phyloP scores from a whole-genome alignment of 257 asterid genomes.

The Oldenlandia corymbosa region DNA sequence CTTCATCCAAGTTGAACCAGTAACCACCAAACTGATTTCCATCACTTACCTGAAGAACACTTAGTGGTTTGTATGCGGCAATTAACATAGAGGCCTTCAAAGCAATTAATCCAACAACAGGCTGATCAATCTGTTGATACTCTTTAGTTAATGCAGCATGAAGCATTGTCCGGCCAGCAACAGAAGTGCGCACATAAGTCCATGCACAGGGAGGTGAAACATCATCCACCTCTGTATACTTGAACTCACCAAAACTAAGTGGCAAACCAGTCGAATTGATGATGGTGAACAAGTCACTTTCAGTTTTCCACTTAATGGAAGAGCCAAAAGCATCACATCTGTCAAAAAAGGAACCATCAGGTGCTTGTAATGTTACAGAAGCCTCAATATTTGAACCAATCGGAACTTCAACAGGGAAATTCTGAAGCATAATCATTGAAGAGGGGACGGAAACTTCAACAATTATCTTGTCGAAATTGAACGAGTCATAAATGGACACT shows the following conservation, averaged over 20 bases:
- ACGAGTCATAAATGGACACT: slow-evolving; percentile 63
- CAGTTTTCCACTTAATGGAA: slow-evolving; percentile 65
- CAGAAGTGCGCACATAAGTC: slow-evolving; percentile 60
- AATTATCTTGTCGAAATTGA: slow-evolving; percentile 66
- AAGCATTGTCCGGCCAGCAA: slow-evolving; percentile 55
- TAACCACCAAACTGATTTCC: slow-evolving; percentile 96
- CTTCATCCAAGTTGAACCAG: slow-evolving; percentile 49
- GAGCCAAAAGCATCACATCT: slow-evolving; percentile 82
- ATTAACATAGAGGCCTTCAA: slow-evolving; percentile 54
- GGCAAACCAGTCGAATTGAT: slow-evolving; percentile 45
- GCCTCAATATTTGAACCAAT: slow-evolving; percentile 77
- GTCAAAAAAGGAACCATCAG: slow-evolving; percentile 53
- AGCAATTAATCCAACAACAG: slow-evolving; percentile 41
- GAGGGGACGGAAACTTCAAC: slow-evolving; percentile 75
- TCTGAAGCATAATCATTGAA: slow-evolving; percentile 53
- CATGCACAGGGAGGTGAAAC: slow-evolving; percentile 75
- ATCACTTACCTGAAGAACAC: slow-evolving; percentile 68
- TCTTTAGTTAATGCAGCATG: slow-evolving; percentile 67
- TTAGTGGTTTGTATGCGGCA: slow-evolving; percentile 70
- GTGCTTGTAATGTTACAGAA: slow-evolving; percentile 55
- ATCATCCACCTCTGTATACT: slow-evolving; percentile 24
- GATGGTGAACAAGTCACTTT: slow-evolving; percentile 50
- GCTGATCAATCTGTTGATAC: slow-evolving; percentile 43
- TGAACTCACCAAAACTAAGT: slow-evolving; percentile 32
- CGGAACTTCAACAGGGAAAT: slow-evolving; percentile 72